These are phyloP conservation scores for Pseudopyrenochaeta lycopersici DNA, from an alignment of 2,329 filamentous ascomycete genomes.

Conservation along the genomic window DNA sequence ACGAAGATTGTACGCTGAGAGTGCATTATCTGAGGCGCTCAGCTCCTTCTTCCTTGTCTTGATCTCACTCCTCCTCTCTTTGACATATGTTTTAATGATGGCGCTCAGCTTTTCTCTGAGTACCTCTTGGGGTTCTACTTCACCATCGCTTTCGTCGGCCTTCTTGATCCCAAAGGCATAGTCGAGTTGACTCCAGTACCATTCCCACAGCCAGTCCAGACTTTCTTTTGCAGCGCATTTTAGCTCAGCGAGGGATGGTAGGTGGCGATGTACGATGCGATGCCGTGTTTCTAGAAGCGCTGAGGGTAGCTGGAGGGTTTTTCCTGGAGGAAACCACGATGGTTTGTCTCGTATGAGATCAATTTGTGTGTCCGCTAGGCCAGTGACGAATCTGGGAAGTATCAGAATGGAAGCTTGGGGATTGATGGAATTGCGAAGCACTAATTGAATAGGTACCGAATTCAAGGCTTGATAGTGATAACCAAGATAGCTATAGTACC, in stretches of 20 bases:
- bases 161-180: slow-evolving; percentile 23
- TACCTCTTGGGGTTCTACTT: slow-evolving; percentile 8
- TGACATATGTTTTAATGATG: slow-evolving; percentile 47
- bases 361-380: slow-evolving; percentile 72
- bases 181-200: slow-evolving; percentile 76
- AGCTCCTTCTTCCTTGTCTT: slow-evolving; percentile 24
- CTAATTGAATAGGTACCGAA: background rate
- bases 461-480: no score
- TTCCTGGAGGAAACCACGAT: slow-evolving; percentile 32
- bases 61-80: slow-evolving; percentile 40
- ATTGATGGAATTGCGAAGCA: background rate
- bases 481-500: no score
- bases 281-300: slow-evolving; percentile 89
- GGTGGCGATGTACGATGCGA: slow-evolving; percentile 87
- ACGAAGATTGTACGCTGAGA: slow-evolving; percentile 23
- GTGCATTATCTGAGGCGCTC: slow-evolving; percentile 25
- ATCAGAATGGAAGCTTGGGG: slow-evolving; percentile 4
- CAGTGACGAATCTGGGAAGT: slow-evolving; percentile 75
- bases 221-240: slow-evolving; percentile 74
- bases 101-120: slow-evolving; percentile 33
- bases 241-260: slow-evolving; percentile 79
- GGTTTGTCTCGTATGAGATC: slow-evolving; percentile 41
- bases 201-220: slow-evolving; percentile 85
- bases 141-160: background rate
- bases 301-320: slow-evolving; percentile 57